Evolutionary conservation across 305 asterid species (phyloP).

Genomic region (Fraxinus platypoda): DNA sequence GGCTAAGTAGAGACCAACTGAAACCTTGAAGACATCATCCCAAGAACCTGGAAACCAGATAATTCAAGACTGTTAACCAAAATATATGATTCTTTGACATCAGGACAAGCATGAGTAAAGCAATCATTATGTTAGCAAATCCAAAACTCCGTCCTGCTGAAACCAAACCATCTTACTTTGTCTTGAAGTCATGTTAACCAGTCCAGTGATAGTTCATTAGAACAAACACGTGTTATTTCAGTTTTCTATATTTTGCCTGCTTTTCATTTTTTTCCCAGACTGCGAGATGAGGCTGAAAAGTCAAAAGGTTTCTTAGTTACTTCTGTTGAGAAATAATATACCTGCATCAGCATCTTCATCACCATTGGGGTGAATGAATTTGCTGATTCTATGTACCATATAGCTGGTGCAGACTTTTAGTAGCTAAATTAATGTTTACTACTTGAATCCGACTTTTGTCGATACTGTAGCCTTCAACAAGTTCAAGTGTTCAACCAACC

Average conservation of each 20-base stretch:
- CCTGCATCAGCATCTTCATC: not conserved
- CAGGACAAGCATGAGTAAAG: not conserved
- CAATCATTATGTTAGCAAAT: not conserved
- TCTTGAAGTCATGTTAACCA: not conserved
- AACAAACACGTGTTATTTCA: not conserved
- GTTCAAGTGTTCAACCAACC: not conserved
- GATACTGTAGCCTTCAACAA: not conserved
- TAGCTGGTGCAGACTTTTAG: not conserved
- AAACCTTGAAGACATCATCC: constrained; percentile 75
- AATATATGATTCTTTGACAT: not conserved
- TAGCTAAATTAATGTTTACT: not conserved
- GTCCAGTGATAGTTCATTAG: not conserved
- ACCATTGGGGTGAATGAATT: not conserved
- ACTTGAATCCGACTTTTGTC: not conserved
- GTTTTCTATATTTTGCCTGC: not conserved
- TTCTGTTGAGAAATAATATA: not conserved
- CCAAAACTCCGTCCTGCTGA: not conserved
- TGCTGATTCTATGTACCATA: not conserved
- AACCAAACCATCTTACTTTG: not conserved
- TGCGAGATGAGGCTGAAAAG: not conserved
- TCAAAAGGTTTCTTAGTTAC: not conserved
- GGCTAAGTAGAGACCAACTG: constrained; percentile 74
- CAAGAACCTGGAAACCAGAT: constrained; percentile 59
- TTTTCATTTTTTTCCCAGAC: not conserved
- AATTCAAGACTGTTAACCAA: not conserved